Evolutionary conservation across 1,284 basidiomycete genomes (phyloP).

Genomic region (Ustilago lituana): DNA sequence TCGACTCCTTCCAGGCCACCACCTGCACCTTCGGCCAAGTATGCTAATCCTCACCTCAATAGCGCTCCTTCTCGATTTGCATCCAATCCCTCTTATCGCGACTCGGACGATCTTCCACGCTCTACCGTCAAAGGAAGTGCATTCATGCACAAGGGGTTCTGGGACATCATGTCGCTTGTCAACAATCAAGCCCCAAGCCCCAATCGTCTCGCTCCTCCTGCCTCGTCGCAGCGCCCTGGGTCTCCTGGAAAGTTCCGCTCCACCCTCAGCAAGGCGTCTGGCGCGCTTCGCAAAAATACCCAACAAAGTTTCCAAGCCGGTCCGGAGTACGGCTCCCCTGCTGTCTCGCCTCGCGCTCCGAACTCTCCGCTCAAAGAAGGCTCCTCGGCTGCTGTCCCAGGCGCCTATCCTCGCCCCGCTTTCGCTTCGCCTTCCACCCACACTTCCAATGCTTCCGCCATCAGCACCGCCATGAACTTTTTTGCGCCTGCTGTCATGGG

Average conservation of each 20-base stretch:
- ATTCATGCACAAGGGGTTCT: slow-evolving; percentile 65
- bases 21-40: slow-evolving; percentile 37
- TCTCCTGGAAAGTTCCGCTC: slow-evolving; percentile 46
- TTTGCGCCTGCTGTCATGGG: slow-evolving; percentile 40
- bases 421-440: slow-evolving; percentile 33
- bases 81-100: slow-evolving; percentile 15
- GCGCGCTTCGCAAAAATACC: slow-evolving; percentile 39
- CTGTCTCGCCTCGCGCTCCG: slow-evolving; percentile 16
- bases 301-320: slow-evolving; percentile 41
- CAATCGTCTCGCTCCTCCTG: slow-evolving; percentile 33
- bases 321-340: slow-evolving; percentile 33
- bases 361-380: slow-evolving; percentile 17
- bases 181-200: slow-evolving; percentile 40
- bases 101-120: slow-evolving; percentile 30
- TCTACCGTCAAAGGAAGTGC: slow-evolving; percentile 52
- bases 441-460: slow-evolving; percentile 34
- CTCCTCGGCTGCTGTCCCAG: slow-evolving; percentile 26
- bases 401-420: slow-evolving; percentile 34
- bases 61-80: slow-evolving; percentile 45
- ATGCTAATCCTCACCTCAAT: slow-evolving; percentile 41
- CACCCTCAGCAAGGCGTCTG: slow-evolving; percentile 55
- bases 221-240: slow-evolving; percentile 26
- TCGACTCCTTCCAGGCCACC: slow-evolving; percentile 24
- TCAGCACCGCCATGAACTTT: slow-evolving; percentile 42
- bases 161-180: slow-evolving; percentile 61